Conservation (phyloP, 1,284 basidiomycete species). For the Tilletia setariae region DNA sequence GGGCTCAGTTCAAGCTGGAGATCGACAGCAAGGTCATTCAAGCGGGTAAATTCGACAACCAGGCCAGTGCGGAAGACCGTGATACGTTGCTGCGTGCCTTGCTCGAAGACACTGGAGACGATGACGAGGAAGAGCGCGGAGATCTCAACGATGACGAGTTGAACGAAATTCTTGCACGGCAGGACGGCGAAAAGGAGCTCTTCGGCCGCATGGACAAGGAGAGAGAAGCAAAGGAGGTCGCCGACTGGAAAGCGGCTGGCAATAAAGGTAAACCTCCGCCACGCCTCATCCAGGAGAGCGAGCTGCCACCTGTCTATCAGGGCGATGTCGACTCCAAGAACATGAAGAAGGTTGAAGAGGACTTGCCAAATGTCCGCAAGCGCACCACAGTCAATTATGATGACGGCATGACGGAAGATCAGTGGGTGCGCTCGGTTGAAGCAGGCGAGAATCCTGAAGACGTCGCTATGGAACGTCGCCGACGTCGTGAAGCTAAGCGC, state of each 20-base stretch:
- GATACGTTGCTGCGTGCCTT: conserved; percentile 80
- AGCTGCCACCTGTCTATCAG: conserved; percentile 89
- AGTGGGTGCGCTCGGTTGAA: conserved; percentile 72
- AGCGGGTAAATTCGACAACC: conserved; percentile 98
- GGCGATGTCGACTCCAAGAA: conserved; percentile 60
- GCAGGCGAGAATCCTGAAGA: conserved; percentile 73
- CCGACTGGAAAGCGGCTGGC: conserved; percentile 71
- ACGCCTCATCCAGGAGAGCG: conserved; percentile 78
- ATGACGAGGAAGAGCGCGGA: conserved; percentile 62
- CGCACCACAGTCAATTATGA: conserved; percentile 85
- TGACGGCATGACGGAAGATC: conserved; percentile 89
- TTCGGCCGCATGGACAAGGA: conserved; percentile 84
- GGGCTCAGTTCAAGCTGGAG: conserved; percentile 93
- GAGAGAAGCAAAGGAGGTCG: conserved; percentile 69
- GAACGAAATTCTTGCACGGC: conserved; percentile 86
- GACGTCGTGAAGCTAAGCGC: conserved; percentile 48
- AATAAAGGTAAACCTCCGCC: conserved; percentile 65
- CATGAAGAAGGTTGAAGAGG: conserved; percentile 56
- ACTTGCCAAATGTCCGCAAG: conserved; percentile 73
- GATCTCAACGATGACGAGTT: conserved; percentile 97
- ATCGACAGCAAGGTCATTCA: conserved; percentile 90
- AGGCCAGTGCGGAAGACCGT: conserved; percentile 95
- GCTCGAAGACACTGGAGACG: conserved; percentile 54
- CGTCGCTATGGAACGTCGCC: conserved; percentile 33
- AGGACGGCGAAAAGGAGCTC: conserved; percentile 71